Base-by-base conservation (phyloP, 2,329 filamentous ascomycete genomes). In the Ophiostoma sp. region DNA sequence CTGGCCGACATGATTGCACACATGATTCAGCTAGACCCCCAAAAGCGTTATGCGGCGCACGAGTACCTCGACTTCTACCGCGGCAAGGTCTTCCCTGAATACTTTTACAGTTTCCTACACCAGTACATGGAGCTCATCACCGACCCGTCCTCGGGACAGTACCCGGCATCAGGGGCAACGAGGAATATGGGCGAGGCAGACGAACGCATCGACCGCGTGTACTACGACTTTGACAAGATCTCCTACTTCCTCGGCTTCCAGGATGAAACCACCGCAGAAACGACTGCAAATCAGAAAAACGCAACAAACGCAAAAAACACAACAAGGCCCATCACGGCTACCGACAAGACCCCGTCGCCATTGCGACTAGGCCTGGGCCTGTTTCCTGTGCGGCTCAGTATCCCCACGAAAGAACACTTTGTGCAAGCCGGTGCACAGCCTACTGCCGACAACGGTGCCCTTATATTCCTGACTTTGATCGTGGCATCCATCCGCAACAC, bases 41-140 rank as follows among this genome's bases (percentile, higher is more conserved):
- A 96, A 79, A 92, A 92, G 75, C 87, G 95, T 74, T 96, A 96
- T 78, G 93, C 93, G 23, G 94, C 95, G 1, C 93, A 97, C 71
- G 92, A 98, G 76, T 98, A 97, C 74, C 83, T 99, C 11, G 90
- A 93, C 31, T 94, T 97, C 76, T 98, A 92, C 88, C 92, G 93
- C 76, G 87, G 87, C 66, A 97, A 94, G 77, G 92, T 94, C 3
- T 99, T 99, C 73, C 96, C 95, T 0, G 88, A 92, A 71, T 99
- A 99, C 80, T 99, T 99, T 76, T 98, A 97, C 83, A 96, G 88
- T 77, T 98, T 99, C 77, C 83, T 99, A 41, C 95, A 99, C 77
- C 94, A 97, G 76, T 97, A 99, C 77, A 97, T 99, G 93, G 92
- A 92, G 74, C 86, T 96, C 69, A 92, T 99, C 73, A 98, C 95